Conservation (phyloP, 1,284 basidiomycete genomes). For the Naganishia sp. region DNA sequence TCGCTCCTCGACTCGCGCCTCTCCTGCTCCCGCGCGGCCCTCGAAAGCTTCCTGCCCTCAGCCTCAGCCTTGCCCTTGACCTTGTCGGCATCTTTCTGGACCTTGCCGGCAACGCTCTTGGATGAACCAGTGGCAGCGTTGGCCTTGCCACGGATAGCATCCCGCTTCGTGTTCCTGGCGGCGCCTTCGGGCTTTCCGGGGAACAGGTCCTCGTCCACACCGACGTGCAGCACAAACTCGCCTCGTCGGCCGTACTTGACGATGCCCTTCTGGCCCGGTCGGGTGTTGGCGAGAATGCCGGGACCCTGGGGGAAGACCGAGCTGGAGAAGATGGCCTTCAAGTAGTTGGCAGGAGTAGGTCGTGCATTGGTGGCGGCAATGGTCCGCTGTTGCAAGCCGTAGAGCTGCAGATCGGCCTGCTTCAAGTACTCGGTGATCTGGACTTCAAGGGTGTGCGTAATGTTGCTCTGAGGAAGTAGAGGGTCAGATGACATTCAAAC, state of each 20-base stretch:
- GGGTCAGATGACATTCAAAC: slow-evolving; percentile 20
- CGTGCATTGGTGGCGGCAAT: slow-evolving; percentile 55
- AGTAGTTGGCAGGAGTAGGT: slow-evolving; percentile 53
- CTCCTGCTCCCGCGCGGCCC: slow-evolving; percentile 45
- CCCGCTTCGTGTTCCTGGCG: slow-evolving; percentile 45
- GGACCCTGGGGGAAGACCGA: slow-evolving; percentile 43
- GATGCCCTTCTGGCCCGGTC: slow-evolving; percentile 50
- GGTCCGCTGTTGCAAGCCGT: slow-evolving; percentile 53
- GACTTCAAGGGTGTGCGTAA: slow-evolving; percentile 51
- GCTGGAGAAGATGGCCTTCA: slow-evolving; percentile 55
- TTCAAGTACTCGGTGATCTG: slow-evolving; percentile 48
- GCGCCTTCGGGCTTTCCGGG: slow-evolving; percentile 50
- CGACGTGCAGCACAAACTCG: slow-evolving; percentile 56
- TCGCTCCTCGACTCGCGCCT: slow-evolving; percentile 47
- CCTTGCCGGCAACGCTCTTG: slow-evolving; percentile 40
- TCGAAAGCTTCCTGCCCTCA: slow-evolving; percentile 46
- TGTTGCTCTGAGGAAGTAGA: slow-evolving; percentile 41
- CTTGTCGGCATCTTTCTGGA: slow-evolving; percentile 46
- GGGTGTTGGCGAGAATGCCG: slow-evolving; percentile 38
- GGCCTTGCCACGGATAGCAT: slow-evolving; percentile 43
- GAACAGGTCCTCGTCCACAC: slow-evolving; percentile 55
- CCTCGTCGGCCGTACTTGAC: slow-evolving; percentile 55
- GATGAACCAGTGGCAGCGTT: slow-evolving; percentile 36
- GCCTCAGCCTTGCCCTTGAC: slow-evolving; percentile 48
- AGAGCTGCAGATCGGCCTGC: slow-evolving; percentile 47